Evolutionary conservation across 768 basidiomycete genomes (phyloP).

Genomic region (Amanita pallidorosea): DNA sequence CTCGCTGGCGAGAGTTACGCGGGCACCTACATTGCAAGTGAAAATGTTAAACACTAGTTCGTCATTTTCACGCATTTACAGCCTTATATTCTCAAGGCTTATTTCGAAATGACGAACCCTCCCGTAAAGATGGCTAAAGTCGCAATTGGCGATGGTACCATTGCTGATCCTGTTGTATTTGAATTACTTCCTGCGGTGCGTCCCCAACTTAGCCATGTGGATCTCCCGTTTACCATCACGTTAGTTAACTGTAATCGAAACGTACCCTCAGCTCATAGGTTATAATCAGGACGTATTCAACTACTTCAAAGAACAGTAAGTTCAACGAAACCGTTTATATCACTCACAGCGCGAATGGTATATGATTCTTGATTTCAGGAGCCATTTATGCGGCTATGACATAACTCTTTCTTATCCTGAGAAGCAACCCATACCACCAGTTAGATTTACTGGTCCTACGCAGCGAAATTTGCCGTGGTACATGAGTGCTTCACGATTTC

Average conservation of each 20-base stretch:
- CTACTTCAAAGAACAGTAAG: conserved; percentile 62
- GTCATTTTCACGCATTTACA: conserved; percentile 13
- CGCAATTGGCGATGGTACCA: conserved; percentile 59
- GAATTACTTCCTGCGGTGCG: conserved; percentile 46
- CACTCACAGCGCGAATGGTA: not conserved
- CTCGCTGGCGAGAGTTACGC: conserved; percentile 71
- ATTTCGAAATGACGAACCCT: conserved; percentile 50
- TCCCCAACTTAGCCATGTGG: conserved; percentile 1
- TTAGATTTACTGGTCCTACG: conserved; percentile 23
- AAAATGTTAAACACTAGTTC: not conserved
- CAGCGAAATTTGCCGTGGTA: conserved; percentile 24
- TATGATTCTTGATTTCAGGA: conserved; percentile 23
- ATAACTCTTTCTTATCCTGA: conserved; percentile 65
- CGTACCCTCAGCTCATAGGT: conserved; percentile 67
- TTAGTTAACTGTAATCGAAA: conserved; percentile 50
- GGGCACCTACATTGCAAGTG: conserved; percentile 55
- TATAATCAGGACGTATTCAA: conserved; percentile 57
- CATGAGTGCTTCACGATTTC: conserved; percentile 9
- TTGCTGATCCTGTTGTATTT: conserved; percentile 40
- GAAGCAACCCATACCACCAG: conserved; percentile 34
- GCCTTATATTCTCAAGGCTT: conserved; percentile 71
- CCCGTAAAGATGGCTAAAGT: conserved; percentile 61
- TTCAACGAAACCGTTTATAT: conserved; percentile 3
- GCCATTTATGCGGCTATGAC: conserved; percentile 52
- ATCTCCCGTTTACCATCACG: conserved; percentile 1